phyloP scores from a whole-genome alignment of 2,329 filamentous ascomycete species.

The Drechslerella stenobrocha region DNA sequence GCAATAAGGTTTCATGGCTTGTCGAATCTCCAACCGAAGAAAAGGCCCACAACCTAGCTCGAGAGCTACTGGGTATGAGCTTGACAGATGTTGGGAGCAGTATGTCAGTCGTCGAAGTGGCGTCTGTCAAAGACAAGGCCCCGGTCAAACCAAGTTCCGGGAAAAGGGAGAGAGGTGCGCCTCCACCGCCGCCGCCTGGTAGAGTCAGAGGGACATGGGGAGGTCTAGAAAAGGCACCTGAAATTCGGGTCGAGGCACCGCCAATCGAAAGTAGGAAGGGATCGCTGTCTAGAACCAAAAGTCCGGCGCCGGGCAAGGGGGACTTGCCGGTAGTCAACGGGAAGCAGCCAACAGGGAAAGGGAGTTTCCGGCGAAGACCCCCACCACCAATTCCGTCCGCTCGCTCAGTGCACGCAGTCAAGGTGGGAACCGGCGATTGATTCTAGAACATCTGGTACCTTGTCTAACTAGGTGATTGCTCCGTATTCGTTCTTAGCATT shows the following conservation, averaged over 20 bases:
- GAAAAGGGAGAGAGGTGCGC: constrained; percentile 52
- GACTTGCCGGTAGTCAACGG: constrained; percentile 17
- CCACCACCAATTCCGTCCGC: constrained; percentile 38
- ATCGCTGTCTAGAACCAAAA: constrained; percentile 12
- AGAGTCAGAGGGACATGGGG: constrained; percentile 30
- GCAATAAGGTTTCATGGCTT: constrained; percentile 72
- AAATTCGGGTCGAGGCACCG: constrained; percentile 18
- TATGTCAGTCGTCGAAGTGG: constrained; percentile 76
- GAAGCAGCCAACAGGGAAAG: constrained; percentile 11
- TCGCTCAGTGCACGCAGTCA: constrained; percentile 34
- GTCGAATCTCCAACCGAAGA: constrained; percentile 54
- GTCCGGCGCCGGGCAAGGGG: constrained; percentile 14
- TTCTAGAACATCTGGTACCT: constrained; percentile 1
- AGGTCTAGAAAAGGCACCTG: constrained; percentile 26
- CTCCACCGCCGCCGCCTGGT: constrained; percentile 35
- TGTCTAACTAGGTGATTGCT: not conserved
- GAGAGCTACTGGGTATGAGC: constrained; percentile 70
- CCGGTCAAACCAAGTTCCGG: constrained; percentile 79
- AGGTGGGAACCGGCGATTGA: constrained; percentile 24
- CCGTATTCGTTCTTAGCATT: not conserved
- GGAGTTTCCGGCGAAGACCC: constrained; percentile 30
- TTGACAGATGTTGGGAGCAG: constrained; percentile 70
- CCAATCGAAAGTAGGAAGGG: not conserved
- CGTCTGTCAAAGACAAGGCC: constrained; percentile 77
- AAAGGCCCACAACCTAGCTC: constrained; percentile 56